These are phyloP conservation scores for Fusarium foetens DNA, from an alignment of 2,329 filamentous ascomycete genomes.

Conservation along the genomic window DNA sequence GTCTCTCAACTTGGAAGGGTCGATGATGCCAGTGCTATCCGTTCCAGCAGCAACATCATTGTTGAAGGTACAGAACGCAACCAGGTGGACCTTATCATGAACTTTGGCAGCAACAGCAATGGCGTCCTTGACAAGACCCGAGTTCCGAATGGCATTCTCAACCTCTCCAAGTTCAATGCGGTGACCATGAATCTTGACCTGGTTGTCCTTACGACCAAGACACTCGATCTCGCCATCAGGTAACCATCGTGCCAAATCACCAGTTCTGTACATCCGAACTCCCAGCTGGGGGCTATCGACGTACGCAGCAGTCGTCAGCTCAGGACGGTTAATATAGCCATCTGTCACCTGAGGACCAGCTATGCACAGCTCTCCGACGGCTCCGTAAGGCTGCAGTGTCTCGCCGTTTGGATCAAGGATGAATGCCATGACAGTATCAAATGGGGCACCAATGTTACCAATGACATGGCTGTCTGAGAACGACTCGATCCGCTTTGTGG, in stretches of 20 bases:
- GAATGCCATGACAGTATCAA: background rate
- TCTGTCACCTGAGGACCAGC: background rate
- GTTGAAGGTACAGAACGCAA: background rate
- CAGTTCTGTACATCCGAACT: slow-evolving; percentile 18
- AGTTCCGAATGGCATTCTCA: slow-evolving; percentile 24
- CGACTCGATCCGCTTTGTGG: background rate
- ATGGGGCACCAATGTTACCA: background rate
- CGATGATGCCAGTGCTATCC: background rate
- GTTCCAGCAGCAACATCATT: accelerated
- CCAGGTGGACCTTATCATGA: background rate
- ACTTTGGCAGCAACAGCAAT: background rate
- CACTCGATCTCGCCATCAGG: slow-evolving; percentile 26
- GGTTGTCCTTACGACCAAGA: slow-evolving; percentile 41
- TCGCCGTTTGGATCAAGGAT: background rate
- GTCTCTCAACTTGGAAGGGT: background rate
- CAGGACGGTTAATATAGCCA: background rate
- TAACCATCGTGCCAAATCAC: slow-evolving; percentile 32
- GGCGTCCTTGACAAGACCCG: background rate
- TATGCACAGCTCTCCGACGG: background rate
- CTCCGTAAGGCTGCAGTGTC: background rate
- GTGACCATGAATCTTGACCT: slow-evolving; percentile 45
- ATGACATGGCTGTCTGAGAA: accelerated
- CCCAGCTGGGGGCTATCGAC: background rate
- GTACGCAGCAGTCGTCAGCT: background rate
- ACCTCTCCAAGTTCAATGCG: slow-evolving; percentile 45